These are phyloP conservation scores for Lanmaoa pseudosensibilis DNA, from an alignment of 768 basidiomycete species.

Conservation along the genomic window DNA sequence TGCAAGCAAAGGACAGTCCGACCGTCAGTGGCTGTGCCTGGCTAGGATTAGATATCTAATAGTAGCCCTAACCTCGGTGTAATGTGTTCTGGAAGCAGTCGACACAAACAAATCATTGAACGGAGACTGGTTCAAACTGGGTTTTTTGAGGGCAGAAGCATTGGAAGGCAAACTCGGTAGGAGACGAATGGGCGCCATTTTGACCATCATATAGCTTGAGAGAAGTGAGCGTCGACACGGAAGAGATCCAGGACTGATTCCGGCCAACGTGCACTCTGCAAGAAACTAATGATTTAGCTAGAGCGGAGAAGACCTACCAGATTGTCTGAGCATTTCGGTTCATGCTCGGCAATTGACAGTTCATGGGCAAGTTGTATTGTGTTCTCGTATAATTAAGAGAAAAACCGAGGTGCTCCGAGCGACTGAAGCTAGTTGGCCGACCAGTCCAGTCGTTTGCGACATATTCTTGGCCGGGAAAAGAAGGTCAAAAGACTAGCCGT, in stretches of 20 bases:
- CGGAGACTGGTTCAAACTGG: too few relatives aligned
- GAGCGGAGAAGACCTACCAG: background rate
- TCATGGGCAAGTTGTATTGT: background rate
- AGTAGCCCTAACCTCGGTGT: too few relatives aligned
- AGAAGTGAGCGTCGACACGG: background rate
- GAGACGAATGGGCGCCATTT: too few relatives aligned
- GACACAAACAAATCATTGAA: too few relatives aligned
- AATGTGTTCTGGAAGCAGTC: too few relatives aligned
- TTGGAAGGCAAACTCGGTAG: too few relatives aligned
- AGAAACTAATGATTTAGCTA: background rate
- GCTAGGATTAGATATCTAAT: too few relatives aligned
- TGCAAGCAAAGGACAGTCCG: too few relatives aligned
- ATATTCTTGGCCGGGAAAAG: background rate
- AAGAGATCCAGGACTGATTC: background rate
- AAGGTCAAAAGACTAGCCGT: background rate
- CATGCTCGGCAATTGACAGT: background rate
- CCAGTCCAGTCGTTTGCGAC: background rate
- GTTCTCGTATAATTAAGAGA: background rate
- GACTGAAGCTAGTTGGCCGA: background rate
- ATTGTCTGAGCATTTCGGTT: background rate
- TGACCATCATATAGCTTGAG: background rate
- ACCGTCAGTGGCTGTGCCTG: too few relatives aligned
- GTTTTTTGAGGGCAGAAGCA: too few relatives aligned
- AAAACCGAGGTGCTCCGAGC: background rate
- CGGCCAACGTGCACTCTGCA: background rate